Percentiles rank a stretch among this genome's conserved stretches.
phyloP scores from a whole-genome alignment of 2,329 filamentous ascomycete species.

The Biscogniauxia sp. region DNA sequence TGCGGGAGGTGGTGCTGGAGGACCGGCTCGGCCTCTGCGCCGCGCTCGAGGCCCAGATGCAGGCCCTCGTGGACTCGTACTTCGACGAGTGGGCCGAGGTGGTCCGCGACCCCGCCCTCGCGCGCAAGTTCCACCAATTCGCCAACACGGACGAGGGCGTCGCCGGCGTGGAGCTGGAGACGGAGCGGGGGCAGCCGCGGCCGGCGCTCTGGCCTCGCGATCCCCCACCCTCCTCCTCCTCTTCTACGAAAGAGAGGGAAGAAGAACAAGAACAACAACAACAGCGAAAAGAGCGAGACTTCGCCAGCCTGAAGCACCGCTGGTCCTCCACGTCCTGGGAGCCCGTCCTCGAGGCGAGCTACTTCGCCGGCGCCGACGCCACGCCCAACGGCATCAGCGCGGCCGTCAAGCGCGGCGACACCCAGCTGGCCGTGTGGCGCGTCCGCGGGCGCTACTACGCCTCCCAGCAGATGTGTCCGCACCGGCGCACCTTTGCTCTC shows the following conservation, averaged over 20 bases:
- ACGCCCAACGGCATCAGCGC: constrained; percentile 71
- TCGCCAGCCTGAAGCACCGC: constrained; percentile 60
- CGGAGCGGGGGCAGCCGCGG: constrained; percentile 69
- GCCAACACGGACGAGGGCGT: constrained; percentile 74
- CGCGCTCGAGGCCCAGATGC: constrained; percentile 84
- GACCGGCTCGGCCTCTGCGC: constrained; percentile 85
- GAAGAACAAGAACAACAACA: constrained; percentile 37
- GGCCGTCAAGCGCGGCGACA: constrained; percentile 81
- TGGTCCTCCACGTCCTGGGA: constrained; percentile 74
- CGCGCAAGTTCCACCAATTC: constrained; percentile 76
- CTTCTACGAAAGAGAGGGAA: too few species aligned
- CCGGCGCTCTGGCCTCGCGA: constrained; percentile 77
- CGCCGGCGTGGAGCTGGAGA: constrained; percentile 66
- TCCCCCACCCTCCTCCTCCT: constrained; percentile 36
- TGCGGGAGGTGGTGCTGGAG: constrained; percentile 77
- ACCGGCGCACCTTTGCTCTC: constrained; percentile 87
- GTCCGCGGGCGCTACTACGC: constrained; percentile 78
- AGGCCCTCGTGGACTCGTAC: constrained; percentile 76
- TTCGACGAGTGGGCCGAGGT: constrained; percentile 93
- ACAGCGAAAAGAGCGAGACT: too few species aligned
- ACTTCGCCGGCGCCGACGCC: constrained; percentile 65
- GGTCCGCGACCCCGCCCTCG: constrained; percentile 64
- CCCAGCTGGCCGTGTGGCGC: constrained; percentile 84
- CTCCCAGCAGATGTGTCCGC: constrained; percentile 92
- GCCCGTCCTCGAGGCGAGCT: constrained; percentile 67